Base-by-base conservation (phyloP, 2,329 filamentous ascomycete species). In the Beauveria brongniartii region DNA sequence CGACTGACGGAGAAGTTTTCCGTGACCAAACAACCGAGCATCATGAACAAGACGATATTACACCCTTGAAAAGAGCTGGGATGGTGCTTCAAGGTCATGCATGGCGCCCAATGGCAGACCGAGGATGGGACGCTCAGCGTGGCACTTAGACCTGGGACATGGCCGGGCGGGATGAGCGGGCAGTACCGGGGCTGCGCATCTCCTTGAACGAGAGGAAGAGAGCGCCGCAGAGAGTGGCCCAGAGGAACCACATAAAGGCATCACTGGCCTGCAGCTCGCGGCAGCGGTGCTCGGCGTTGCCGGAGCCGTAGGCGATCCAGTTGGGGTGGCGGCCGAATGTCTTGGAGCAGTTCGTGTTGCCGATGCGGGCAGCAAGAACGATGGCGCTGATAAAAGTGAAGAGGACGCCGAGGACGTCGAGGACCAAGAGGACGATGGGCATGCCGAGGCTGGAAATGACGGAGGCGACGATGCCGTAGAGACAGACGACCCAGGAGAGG, bases 161-260 rank as follows among this genome's bases (percentile, higher is more conserved):
- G 67, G 71, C 78, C 58, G 82, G 82, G 28, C 72, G 74, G 34
- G 72, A 73, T 47, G 72, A 72, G 64, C 76, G 73, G 53, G 77
- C 67, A 34, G 78, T 79, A 18, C 79, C 76, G 47, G 70, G 55
- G 61, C 74, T 71, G 59, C 84, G 79, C 66, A 80, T 78, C 62
- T 80, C 79, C 63, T 77, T 74, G 67, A 85, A 71, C 60, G 80
- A 75, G 64, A 89, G 79, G 69, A 83, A 76, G 50, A 85, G 71
- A 46, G 80, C 80, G 3, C 77, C 84, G 30, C 78, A 75, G 69
- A 87, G 89, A 28, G 81, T 78, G 44, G 77, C 80, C 71, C 87
- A 90, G 54, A 90, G 81, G 75, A 92, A 92, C 88, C 88, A 93
- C 75, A 91, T 80, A 76, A 93, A 93, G 43, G 84, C 88, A 40